Percentiles rank a stretch among this genome's conserved stretches.
These are phyloP conservation scores for Fraxinus anomala DNA, from an alignment of 257 asterid species.

Conservation along the genomic window DNA sequence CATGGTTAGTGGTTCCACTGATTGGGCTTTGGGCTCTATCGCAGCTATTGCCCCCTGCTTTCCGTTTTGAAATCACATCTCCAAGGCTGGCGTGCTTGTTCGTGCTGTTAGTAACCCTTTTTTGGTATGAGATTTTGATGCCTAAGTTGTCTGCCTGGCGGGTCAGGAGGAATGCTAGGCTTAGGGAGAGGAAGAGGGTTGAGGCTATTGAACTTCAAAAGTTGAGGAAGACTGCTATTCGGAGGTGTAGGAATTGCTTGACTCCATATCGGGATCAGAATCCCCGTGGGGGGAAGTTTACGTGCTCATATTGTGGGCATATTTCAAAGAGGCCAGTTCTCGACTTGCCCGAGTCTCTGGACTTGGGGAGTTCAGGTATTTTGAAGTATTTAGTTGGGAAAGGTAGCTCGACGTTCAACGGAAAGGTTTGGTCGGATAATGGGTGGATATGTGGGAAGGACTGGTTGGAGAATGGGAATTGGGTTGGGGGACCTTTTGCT, in stretches of 20 bases:
- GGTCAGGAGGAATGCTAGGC: constrained; percentile 62
- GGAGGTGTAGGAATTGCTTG: constrained; percentile 92
- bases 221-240: constrained; percentile 85
- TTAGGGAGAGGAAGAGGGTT: constrained; percentile 73
- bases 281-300: constrained; percentile 95
- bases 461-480: constrained; percentile 80
- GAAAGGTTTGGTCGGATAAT: constrained; percentile 83
- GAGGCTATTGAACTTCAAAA: constrained; percentile 92
- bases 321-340: constrained; percentile 89
- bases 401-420: constrained; percentile 77
- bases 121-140: constrained; percentile 95
- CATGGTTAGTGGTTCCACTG: constrained; percentile 50
- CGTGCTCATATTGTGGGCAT: constrained; percentile 98
- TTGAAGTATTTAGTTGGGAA: constrained; percentile 81
- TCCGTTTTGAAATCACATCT: constrained; percentile 58
- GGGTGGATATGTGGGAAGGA: constrained; percentile 95
- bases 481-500: constrained; percentile 61
- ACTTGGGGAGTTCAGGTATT: constrained; percentile 77
- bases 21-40: constrained; percentile 92
- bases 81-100: constrained; percentile 65
- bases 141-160: constrained; percentile 89
- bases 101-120: constrained; percentile 76
- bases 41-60: constrained; percentile 91
- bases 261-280: constrained; percentile 91
- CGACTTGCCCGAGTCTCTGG: constrained; percentile 79